A percentile compares a stretch with the other conserved stretches of the same genome.
These are phyloP conservation scores for Pyracantha coccinea DNA, from an alignment of 331 rosid species.

Conservation along the genomic window DNA sequence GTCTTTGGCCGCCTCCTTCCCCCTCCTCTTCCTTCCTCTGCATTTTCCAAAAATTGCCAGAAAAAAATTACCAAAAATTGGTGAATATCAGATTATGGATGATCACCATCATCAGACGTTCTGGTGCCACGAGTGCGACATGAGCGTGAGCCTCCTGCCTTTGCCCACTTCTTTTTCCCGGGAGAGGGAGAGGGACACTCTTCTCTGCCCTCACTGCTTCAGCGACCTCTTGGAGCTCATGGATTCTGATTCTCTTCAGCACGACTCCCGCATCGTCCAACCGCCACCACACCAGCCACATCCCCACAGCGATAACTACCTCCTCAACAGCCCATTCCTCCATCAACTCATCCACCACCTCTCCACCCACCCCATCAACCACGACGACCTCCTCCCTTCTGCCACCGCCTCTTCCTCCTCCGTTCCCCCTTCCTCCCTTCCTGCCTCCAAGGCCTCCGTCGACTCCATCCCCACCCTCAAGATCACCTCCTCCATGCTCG, in stretches of 20 bases:
- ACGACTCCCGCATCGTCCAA: not conserved
- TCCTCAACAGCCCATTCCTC: conserved; percentile 16
- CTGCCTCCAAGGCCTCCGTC: conserved; percentile 25
- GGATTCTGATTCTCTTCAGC: conserved; percentile 19
- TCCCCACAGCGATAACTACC: conserved; percentile 11
- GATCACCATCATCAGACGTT: conserved; percentile 13
- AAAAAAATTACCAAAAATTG: too few relatives aligned
- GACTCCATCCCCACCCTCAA: conserved; percentile 17
- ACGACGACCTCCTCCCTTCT: not conserved
- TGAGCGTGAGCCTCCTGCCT: conserved; percentile 34
- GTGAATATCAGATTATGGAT: not conserved
- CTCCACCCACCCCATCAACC: conserved; percentile 11
- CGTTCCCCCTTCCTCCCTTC: conserved; percentile 1
- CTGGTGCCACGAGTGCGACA: conserved; percentile 51
- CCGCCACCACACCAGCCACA: not conserved
- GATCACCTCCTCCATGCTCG: conserved; percentile 15
- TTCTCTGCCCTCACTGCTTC: conserved; percentile 36
- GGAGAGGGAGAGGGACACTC: not conserved
- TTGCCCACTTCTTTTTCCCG: not conserved
- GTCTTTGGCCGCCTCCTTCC: not conserved
- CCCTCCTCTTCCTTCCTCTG: not conserved
- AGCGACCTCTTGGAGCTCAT: conserved; percentile 40
- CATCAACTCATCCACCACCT: conserved; percentile 28
- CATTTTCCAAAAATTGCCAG: not conserved
- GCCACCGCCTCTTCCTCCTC: not conserved